Evolutionary conservation across 2,329 filamentous ascomycete species (phyloP).

Genomic region (Cercospora sp.): DNA sequence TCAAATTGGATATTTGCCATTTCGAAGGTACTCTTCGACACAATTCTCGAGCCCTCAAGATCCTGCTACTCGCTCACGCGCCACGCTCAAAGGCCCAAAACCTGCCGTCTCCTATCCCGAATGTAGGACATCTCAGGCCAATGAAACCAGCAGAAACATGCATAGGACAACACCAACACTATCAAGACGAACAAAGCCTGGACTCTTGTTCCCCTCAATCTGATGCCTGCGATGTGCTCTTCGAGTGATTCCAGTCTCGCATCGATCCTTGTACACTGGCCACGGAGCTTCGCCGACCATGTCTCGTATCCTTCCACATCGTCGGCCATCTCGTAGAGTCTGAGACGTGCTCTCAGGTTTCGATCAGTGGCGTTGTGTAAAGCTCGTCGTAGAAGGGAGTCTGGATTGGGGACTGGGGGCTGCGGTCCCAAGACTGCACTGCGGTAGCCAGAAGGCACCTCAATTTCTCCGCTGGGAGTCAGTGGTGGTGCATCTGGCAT

Average conservation of each 20-base stretch:
- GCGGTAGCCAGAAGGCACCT: not conserved
- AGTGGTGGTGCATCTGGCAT: conserved; percentile 1
- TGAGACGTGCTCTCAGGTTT: not conserved
- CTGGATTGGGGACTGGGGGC: not conserved
- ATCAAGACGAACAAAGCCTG: conserved; percentile 2
- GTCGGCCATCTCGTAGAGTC: not conserved
- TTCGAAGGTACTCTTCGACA: not conserved
- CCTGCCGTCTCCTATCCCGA: conserved; percentile 15
- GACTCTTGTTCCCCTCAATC: not conserved
- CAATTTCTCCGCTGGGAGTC: not conserved
- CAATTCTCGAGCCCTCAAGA: not conserved
- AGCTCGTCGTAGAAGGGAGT: not conserved
- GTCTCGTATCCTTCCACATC: not conserved
- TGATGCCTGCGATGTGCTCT: not conserved
- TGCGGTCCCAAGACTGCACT: not conserved
- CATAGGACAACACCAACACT: conserved; percentile 7
- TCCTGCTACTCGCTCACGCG: not conserved
- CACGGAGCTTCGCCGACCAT: not conserved
- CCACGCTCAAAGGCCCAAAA: conserved; percentile 4
- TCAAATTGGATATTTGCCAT: not conserved
- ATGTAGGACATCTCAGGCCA: conserved; percentile 23
- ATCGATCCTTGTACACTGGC: not conserved
- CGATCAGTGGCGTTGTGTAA: not conserved
- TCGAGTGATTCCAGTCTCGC: not conserved
- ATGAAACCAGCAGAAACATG: conserved; percentile 12